Evolutionary conservation across 2,329 filamentous ascomycete species (phyloP).

Genomic region (Aspergillus puulaauensis): DNA sequence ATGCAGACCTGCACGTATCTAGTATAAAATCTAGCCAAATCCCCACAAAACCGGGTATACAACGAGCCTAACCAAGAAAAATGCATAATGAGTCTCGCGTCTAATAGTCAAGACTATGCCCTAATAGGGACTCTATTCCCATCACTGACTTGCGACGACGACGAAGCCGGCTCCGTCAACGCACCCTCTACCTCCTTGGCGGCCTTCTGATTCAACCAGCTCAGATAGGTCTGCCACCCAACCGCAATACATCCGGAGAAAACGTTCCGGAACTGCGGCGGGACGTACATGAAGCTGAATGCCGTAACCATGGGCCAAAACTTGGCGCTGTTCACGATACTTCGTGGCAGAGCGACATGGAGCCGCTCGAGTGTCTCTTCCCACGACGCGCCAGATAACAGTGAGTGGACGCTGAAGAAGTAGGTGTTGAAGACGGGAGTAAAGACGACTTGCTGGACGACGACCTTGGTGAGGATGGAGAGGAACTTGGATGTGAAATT

Average conservation of each 20-base stretch:
- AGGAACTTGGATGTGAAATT: constrained; percentile 74
- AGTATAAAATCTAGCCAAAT: constrained; percentile 14
- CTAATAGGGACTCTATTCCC: constrained; percentile 17
- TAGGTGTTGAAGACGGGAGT: constrained; percentile 80
- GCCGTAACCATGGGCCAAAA: constrained; percentile 87
- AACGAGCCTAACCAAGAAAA: background rate
- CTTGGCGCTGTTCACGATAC: constrained; percentile 76
- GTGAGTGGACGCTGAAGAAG: constrained; percentile 78
- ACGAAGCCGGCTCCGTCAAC: constrained; percentile 16
- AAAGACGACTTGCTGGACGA: constrained; percentile 76
- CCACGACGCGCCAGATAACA: constrained; percentile 67
- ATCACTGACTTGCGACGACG: constrained; percentile 13
- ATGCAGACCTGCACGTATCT: background rate
- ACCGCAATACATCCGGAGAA: constrained; percentile 79
- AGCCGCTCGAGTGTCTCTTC: constrained; percentile 69
- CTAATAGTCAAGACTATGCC: constrained; percentile 7
- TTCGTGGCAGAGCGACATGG: constrained; percentile 71
- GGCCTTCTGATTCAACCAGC: constrained; percentile 72
- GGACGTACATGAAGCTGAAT: constrained; percentile 81
- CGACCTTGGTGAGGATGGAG: constrained; percentile 73
- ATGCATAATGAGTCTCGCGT: background rate
- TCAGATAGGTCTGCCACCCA: constrained; percentile 90
- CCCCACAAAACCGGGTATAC: background rate
- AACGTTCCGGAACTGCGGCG: constrained; percentile 74
- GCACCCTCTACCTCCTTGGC: constrained; percentile 56